Evolutionary conservation across 2,329 filamentous ascomycete species (phyloP), one percentile per base, ranked within the genome.

Genomic region (Aspergillus ochraceoroseus): DNA sequence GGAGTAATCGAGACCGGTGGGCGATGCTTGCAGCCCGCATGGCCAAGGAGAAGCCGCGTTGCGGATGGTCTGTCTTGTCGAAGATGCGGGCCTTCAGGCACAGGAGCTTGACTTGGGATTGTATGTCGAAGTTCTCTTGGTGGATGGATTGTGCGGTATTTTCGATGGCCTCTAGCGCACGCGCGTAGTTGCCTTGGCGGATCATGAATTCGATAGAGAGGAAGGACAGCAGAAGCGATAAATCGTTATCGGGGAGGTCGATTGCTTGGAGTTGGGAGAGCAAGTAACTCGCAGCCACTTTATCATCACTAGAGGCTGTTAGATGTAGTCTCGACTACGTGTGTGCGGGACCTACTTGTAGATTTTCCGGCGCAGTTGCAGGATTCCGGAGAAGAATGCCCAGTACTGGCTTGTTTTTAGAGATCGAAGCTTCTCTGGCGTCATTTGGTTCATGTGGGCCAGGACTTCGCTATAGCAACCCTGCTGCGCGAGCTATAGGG

Each of bases 1-100:
- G 76, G 11, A 89, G 71, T 5, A 90, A 67, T 1, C 80, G 74
- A 1, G 83, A 77, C 32, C 80, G 76, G 70, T 84, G 80, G 0
- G 86, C 82, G 12, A 87, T 77, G 55, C 76, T 82, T 2, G 85
- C 82, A 1, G 87, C 87, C 29, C 85, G 76, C 54, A 94, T 72
- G 3, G 80, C 80, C 4, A 89, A 73, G 2, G 84, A 87, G 60
- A 95, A 87, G 0, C 80, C 87, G 44, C 83, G 78, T 52, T 86
- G 77, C 0, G 87, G 76, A 2, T 82, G 77, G 2, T 82, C 83
- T 29, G 77, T 78, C 50, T 74, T 76, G 39, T 79, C 76, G 41
- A 87, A 79, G 3, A 94, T 72, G 4, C 77, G 72, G 0, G 80
- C 82, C 60, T 94, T 94, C 33, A 82, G 65, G 2, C 86, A 73